Percentiles rank a stretch among this genome's conserved stretches.
These are phyloP conservation scores for Hypericum perforatum DNA, from an alignment of 345 rosid genomes.

Conservation along the genomic window DNA sequence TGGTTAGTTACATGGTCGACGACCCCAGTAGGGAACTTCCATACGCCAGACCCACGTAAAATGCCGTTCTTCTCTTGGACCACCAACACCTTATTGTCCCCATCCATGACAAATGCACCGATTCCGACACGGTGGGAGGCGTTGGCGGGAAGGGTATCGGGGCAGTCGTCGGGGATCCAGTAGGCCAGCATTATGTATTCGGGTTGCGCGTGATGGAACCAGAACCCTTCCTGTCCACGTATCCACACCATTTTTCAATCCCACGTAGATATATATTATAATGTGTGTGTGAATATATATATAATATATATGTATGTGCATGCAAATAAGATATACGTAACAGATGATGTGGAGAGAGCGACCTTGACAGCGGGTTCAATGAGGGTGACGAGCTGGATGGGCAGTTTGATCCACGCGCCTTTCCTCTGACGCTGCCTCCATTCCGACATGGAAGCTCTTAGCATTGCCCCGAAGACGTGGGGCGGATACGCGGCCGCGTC, in stretches of 20 bases:
- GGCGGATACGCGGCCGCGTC: conserved; percentile 17
- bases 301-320: too few relatives aligned
- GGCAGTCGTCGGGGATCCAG: conserved; percentile 56
- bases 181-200: conserved; percentile 68
- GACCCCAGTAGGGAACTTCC: conserved; percentile 89
- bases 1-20: conserved; percentile 50
- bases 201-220: conserved; percentile 89
- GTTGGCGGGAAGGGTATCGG: conserved; percentile 64
- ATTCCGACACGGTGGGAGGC: conserved; percentile 78
- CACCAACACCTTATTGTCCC: conserved; percentile 55
- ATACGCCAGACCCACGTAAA: conserved; percentile 43
- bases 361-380: conserved; percentile 73
- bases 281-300: too few relatives aligned
- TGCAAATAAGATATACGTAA: too few relatives aligned
- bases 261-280: background rate
- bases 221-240: conserved; percentile 68
- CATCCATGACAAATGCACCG: conserved; percentile 71
- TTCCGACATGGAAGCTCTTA: conserved; percentile 40
- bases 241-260: conserved; percentile 5
- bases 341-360: background rate
- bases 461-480: conserved; percentile 38
- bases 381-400: conserved; percentile 53
- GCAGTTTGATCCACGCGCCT: conserved; percentile 87
- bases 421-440: conserved; percentile 79
- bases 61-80: conserved; percentile 72